Conservation (phyloP, 805 yeast species). For the Phaffomyces antillensis region DNA sequence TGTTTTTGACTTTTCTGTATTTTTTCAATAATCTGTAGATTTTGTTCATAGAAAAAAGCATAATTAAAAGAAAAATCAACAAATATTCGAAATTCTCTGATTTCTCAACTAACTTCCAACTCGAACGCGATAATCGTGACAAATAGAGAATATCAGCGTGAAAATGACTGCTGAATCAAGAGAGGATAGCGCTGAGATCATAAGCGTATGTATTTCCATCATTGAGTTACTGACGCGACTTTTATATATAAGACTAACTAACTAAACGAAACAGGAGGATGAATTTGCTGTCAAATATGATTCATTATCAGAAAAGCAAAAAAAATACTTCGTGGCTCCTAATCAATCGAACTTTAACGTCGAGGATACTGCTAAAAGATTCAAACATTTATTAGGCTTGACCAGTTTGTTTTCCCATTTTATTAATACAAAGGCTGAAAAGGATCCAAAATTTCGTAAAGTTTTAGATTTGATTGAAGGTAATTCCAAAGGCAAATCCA, state of each 20-base stretch:
- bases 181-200: background rate
- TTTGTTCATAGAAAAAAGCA: no score
- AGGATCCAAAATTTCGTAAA: slow-evolving; percentile 48
- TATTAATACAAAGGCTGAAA: slow-evolving; percentile 54
- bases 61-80: no score
- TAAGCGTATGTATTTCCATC: background rate
- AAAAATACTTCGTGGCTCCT: slow-evolving; percentile 29
- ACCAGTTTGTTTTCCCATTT: slow-evolving; percentile 65
- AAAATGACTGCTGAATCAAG: background rate
- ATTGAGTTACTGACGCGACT: background rate
- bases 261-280: background rate
- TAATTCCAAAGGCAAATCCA: slow-evolving; percentile 18
- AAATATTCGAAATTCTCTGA: background rate
- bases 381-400: slow-evolving; percentile 57
- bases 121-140: background rate
- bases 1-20: no score
- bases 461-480: slow-evolving; percentile 39
- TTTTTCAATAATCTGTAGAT: no score
- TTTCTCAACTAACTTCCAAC: background rate
- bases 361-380: slow-evolving; percentile 57
- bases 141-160: no score
- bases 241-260: background rate
- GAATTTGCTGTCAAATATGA: slow-evolving; percentile 1
- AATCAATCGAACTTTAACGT: slow-evolving; percentile 38
- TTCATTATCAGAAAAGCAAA: slow-evolving; percentile 12